These are phyloP conservation scores for Aureobasidium sp. DNA, from an alignment of 2,329 filamentous ascomycete genomes.

Conservation along the genomic window DNA sequence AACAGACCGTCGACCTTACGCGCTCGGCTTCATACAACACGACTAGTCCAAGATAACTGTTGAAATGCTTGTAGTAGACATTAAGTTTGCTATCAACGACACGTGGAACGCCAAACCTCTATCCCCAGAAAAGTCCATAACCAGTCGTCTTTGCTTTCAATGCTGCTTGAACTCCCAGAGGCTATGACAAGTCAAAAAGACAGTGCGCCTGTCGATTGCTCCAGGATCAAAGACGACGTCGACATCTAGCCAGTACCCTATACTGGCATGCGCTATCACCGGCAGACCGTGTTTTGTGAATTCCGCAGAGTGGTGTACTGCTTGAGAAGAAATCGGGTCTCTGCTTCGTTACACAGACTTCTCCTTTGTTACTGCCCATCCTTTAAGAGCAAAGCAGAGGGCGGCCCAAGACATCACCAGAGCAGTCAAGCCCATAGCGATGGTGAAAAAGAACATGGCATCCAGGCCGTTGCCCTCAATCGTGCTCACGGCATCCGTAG, in stretches of 20 bases:
- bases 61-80: background rate
- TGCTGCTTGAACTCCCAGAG: background rate
- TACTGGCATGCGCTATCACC: background rate
- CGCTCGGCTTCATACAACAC: background rate
- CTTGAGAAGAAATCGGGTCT: background rate
- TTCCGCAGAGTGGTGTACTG: background rate
- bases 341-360: background rate
- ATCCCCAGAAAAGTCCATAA: background rate
- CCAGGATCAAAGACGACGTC: background rate
- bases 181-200: background rate
- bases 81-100: slow-evolving; percentile 1
- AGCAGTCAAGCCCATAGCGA: slow-evolving; percentile 75
- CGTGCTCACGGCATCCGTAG: slow-evolving; percentile 66
- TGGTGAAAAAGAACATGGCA: slow-evolving; percentile 89
- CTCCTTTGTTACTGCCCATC: slow-evolving; percentile 58
- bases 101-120: background rate
- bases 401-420: slow-evolving; percentile 82
- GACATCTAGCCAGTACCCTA: background rate
- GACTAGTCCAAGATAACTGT: no score
- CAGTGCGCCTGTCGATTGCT: background rate
- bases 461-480: slow-evolving; percentile 73
- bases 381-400: slow-evolving; percentile 72
- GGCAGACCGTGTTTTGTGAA: background rate
- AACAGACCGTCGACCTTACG: background rate
- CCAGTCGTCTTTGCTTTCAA: background rate